Base-by-base conservation (phyloP, 108 stramenopile genomes). In the Fragilariopsis cylindrus region DNA sequence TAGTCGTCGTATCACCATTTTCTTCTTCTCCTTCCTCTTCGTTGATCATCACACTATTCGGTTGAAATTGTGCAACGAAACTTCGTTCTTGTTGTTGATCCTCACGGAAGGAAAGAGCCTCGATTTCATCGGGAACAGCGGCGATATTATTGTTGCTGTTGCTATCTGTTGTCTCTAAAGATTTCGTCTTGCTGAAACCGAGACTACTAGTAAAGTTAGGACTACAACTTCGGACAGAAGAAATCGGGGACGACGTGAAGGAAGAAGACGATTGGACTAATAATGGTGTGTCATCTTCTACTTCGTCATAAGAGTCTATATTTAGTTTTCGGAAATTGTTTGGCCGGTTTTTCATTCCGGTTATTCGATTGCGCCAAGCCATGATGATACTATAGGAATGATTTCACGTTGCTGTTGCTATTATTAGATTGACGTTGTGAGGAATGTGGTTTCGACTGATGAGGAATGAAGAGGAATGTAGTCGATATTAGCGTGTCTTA, bases 81-180 rank as follows among this genome's bases (percentile, higher is more conserved):
- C 52, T 53, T 15, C 13, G 15, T 53, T 53, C 55, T 9, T 56
- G 55, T 19, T 6, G 41, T 21, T 5, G 58, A 11, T 60, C 4
- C 41, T 40, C 58, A 60, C 19, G 58, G 9, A 60, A 60, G 58
- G 58, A 18, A 11, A 60, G 58, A 4, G 58, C 58, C 21, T 60
- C 58, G 19, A 60, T 39, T 21, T 63, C 62, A 44, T 43, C 62
- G 62, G 62, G 42, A 45, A 63, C 62, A 40, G 62, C 62, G 30
- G 62, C 62, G 46, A 63, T 63, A 13, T 63, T 63, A 15, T 7
- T 60, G 16, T 11, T 18, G 21, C 21, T 45, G 62, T 45, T 63
- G 43, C 15, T 63, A 6, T 43, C 16, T 12, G 42, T 8, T 21
- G 16, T 43, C 4, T n/a, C 16, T n/a, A 12, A 12, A 15, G 7